These are phyloP conservation scores for Pulveroboletus sp. DNA, from an alignment of 768 basidiomycete species.

Conservation along the genomic window DNA sequence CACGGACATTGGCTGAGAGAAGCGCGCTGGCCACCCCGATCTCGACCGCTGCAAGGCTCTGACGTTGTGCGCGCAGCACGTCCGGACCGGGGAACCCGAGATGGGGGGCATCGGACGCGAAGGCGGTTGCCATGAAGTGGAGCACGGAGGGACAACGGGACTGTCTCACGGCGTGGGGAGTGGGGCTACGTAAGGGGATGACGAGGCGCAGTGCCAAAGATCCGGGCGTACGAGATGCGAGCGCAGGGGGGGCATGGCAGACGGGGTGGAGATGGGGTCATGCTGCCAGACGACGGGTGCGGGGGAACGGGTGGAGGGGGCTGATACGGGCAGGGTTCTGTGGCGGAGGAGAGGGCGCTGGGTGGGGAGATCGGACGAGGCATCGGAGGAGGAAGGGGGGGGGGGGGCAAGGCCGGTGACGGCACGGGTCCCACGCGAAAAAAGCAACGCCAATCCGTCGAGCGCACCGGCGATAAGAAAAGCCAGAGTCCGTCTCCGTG, in stretches of 20 bases:
- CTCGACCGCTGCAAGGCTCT: background rate
- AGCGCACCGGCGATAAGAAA: conserved; percentile 19
- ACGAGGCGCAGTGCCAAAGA: too few species aligned
- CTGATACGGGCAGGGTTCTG: background rate
- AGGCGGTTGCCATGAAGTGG: too few species aligned
- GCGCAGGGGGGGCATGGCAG: too few species aligned
- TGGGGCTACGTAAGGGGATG: too few species aligned
- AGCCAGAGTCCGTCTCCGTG: background rate
- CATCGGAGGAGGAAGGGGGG: too few species aligned
- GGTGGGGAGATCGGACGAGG: too few species aligned
- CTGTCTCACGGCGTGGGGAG: background rate
- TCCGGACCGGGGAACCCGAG: conserved; percentile 4
- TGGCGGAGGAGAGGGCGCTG: background rate
- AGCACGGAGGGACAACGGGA: too few species aligned
- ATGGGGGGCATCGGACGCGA: too few species aligned
- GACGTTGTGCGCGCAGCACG: background rate
- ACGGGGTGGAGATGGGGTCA: background rate
- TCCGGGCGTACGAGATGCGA: too few species aligned
- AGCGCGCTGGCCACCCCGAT: too few species aligned
- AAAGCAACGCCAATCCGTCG: conserved; percentile 10
- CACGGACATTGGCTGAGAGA: conserved; percentile 4
- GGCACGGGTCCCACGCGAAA: conserved; percentile 8
- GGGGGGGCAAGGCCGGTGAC: background rate
- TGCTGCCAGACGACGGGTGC: too few species aligned
- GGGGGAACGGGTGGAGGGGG: background rate